phyloP scores from a whole-genome alignment of 495 filamentous ascomycete species.

The Neurospora sp. region DNA sequence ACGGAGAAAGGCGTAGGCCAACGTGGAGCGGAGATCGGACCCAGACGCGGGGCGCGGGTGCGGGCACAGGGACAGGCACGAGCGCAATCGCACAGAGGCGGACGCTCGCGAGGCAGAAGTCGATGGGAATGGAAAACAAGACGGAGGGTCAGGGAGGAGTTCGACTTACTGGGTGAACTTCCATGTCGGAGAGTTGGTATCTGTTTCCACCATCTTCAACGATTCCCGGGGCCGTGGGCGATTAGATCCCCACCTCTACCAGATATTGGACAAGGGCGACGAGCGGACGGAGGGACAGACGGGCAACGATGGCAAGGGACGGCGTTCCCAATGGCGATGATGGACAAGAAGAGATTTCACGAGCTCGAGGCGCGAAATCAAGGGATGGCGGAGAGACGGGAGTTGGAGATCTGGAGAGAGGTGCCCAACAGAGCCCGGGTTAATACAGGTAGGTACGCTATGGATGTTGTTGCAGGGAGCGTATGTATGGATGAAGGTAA shows the following conservation, averaged over 20 bases:
- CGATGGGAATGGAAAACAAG: not conserved
- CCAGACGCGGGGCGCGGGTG: not conserved
- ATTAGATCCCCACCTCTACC: constrained; percentile 15
- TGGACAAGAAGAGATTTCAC: constrained; percentile 3
- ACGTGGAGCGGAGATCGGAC: not conserved
- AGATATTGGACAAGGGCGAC: constrained; percentile 11
- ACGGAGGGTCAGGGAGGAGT: constrained; percentile 2
- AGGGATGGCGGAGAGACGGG: constrained; percentile 1
- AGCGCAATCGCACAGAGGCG: not conserved
- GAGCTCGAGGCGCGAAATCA: constrained; percentile 2
- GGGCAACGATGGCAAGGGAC: not conserved
- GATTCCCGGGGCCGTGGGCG: constrained; percentile 13
- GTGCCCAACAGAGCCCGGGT: not conserved
- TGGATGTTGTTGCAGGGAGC: not conserved
- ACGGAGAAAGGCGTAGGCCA: not conserved
- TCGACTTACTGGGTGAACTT: constrained; percentile 98
- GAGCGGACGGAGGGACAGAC: constrained; percentile 11
- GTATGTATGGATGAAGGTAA: not conserved
- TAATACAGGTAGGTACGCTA: not conserved
- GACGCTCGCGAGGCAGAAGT: not conserved
- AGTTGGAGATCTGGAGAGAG: not conserved
- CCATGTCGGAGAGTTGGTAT: constrained; percentile 90
- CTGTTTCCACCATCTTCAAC: constrained; percentile 89
- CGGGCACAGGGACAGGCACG: not conserved
- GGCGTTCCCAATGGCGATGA: constrained; percentile 4